phyloP scores from a whole-genome alignment of 2,329 filamentous ascomycete species.

The Mycosphaerella sp. region DNA sequence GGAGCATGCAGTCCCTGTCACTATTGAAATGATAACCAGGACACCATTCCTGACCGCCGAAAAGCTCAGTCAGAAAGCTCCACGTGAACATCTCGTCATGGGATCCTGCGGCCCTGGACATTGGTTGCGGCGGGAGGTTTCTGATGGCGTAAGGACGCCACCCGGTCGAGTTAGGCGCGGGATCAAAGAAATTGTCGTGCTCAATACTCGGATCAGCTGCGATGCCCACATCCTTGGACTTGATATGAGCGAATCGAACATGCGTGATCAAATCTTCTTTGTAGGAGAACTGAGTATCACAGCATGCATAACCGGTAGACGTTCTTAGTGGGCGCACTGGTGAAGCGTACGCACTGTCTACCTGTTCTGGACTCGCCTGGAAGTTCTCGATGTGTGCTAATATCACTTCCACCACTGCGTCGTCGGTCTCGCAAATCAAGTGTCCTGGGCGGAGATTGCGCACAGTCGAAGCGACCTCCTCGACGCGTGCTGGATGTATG shows the following conservation, averaged over 20 bases:
- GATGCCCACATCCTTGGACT: not conserved
- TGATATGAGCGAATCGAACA: conserved; percentile 9
- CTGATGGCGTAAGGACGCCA: conserved; percentile 38
- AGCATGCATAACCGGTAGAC: conserved; percentile 8
- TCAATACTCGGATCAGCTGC: not conserved
- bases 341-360: not conserved
- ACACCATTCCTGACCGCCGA: conserved; percentile 38
- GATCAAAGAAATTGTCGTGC: not conserved
- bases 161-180: not conserved
- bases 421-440: conserved; percentile 4
- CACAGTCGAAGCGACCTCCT: not conserved
- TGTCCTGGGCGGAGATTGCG: not conserved
- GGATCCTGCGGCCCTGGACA: not conserved
- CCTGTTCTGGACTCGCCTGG: not conserved
- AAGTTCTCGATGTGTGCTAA: not conserved
- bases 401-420: not conserved
- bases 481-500: not conserved
- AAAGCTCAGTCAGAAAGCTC: conserved; percentile 34
- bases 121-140: conserved; percentile 26
- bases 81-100: conserved; percentile 35
- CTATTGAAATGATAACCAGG: conserved; percentile 39
- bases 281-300: conserved; percentile 1
- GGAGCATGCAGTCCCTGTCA: conserved; percentile 22
- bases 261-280: conserved; percentile 9
- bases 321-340: not conserved